phyloP scores from a whole-genome alignment of 768 basidiomycete species.

The Boletus barrowsii region DNA sequence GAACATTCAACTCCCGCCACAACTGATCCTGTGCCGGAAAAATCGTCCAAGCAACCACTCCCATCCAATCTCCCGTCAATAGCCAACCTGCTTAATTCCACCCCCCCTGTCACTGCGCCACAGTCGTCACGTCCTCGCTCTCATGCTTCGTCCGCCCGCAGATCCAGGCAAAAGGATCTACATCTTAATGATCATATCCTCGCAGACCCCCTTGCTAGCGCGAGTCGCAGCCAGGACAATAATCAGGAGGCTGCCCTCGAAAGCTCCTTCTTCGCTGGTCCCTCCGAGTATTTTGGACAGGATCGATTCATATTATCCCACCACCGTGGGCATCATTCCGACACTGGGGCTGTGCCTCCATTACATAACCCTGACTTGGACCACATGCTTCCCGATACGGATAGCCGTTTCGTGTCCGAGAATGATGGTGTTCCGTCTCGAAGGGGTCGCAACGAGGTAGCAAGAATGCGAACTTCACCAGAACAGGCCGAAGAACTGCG shows the following conservation, averaged over 20 bases:
- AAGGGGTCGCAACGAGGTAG: conserved; percentile 28
- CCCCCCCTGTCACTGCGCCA: conserved; percentile 24
- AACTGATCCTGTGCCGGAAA: conserved; percentile 20
- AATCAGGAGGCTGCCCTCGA: conserved; percentile 22
- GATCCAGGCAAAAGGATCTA: conserved; percentile 31
- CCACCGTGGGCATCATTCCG: conserved; percentile 31
- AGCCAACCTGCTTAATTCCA: conserved; percentile 40
- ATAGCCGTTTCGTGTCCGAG: conserved; percentile 52
- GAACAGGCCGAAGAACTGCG: conserved; percentile 69
- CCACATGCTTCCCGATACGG: conserved; percentile 49
- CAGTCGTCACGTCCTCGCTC: conserved; percentile 26
- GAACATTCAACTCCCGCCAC: conserved; percentile 34
- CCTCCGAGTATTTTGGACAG: conserved; percentile 29
- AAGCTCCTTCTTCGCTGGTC: conserved; percentile 32
- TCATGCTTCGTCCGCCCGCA: conserved; percentile 25
- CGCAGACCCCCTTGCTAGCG: conserved; percentile 14
- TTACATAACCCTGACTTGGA: conserved; percentile 44
- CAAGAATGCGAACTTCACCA: conserved; percentile 58
- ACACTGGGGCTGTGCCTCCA: conserved; percentile 19
- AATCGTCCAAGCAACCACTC: conserved; percentile 25
- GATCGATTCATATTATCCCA: conserved; percentile 34
- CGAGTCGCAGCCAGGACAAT: conserved; percentile 5
- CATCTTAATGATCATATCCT: conserved; percentile 29
- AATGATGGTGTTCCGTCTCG: conserved; percentile 38
- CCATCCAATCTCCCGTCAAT: conserved; percentile 34